Evolutionary conservation across 2,329 filamentous ascomycete genomes (phyloP).

Genomic region (Diaporthe sp.): DNA sequence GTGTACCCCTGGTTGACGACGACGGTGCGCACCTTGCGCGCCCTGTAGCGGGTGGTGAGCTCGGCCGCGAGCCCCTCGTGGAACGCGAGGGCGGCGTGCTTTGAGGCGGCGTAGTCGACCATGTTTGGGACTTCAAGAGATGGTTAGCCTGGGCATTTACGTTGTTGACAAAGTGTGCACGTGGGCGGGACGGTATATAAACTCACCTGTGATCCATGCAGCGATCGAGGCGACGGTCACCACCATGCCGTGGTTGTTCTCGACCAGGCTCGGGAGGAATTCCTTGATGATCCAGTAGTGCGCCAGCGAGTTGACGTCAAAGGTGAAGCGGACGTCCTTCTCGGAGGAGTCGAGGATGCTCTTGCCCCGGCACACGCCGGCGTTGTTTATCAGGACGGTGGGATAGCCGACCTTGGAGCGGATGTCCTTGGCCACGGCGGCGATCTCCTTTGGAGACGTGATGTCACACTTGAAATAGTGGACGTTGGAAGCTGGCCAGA

Average conservation of each 20-base stretch:
- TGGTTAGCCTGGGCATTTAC: background rate
- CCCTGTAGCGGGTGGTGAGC: conserved; percentile 71
- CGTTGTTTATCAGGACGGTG: conserved; percentile 81
- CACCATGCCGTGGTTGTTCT: conserved; percentile 78
- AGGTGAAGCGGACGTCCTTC: conserved; percentile 74
- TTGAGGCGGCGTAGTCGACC: conserved; percentile 77
- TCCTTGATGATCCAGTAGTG: conserved; percentile 77
- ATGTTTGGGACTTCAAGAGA: conserved; percentile 64
- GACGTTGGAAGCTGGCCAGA: conserved; percentile 62
- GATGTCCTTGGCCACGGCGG: conserved; percentile 65
- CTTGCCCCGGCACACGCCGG: conserved; percentile 74
- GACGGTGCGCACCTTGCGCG: conserved; percentile 76
- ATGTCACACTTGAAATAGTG: conserved; percentile 80
- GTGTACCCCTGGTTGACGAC: conserved; percentile 75
- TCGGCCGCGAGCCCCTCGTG: conserved; percentile 76
- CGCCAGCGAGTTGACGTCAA: conserved; percentile 78
- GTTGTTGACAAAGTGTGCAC: background rate
- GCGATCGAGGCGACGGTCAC: conserved; percentile 78
- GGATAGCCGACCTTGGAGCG: conserved; percentile 71
- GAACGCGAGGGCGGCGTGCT: conserved; percentile 76
- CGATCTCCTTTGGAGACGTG: conserved; percentile 68
- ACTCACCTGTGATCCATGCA: conserved; percentile 64
- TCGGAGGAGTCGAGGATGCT: conserved; percentile 72
- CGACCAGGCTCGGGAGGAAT: conserved; percentile 77
- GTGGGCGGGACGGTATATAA: background rate